phyloP scores from a whole-genome alignment of 2,329 filamentous ascomycete species.

The Saccharata proteae region DNA sequence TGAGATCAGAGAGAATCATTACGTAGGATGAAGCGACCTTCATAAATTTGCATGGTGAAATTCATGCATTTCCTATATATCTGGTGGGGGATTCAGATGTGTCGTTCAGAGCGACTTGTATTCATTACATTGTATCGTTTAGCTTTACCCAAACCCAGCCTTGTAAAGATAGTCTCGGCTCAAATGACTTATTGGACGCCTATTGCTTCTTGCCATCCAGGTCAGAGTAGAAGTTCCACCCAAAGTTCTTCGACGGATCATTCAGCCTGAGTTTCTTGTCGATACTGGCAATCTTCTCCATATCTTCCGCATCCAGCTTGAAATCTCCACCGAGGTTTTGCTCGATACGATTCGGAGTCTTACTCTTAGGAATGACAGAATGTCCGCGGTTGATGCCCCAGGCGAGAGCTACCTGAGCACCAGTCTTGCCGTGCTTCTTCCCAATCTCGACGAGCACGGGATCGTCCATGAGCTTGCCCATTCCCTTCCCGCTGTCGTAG shows the following conservation, averaged over 20 bases:
- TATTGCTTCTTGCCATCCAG: conserved; percentile 42
- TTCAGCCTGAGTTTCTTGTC: conserved; percentile 54
- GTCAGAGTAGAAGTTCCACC: conserved; percentile 44
- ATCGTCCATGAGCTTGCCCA: conserved; percentile 1
- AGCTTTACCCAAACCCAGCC: too few species aligned
- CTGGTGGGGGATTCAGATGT: too few species aligned
- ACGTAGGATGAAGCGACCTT: too few species aligned
- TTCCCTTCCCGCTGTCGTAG: background rate
- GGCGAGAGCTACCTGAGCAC: conserved; percentile 41
- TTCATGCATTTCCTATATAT: too few species aligned
- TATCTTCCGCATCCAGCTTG: conserved; percentile 43
- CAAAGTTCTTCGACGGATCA: conserved; percentile 44
- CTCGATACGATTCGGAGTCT: conserved; percentile 21
- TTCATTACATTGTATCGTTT: too few species aligned
- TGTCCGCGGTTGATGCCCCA: conserved; percentile 42
- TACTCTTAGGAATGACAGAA: conserved; percentile 42
- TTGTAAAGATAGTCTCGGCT: too few species aligned
- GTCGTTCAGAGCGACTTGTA: too few species aligned
- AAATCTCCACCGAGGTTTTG: conserved; percentile 39
- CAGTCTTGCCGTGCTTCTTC: conserved; percentile 35
- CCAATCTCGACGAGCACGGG: conserved; percentile 2
- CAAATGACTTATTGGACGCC: too few species aligned
- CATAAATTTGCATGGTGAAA: too few species aligned
- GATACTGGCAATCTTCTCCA: conserved; percentile 32
- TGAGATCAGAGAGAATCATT: too few species aligned